These are phyloP conservation scores for Chalciporus chontae DNA, from an alignment of 768 basidiomycete species.

Conservation along the genomic window DNA sequence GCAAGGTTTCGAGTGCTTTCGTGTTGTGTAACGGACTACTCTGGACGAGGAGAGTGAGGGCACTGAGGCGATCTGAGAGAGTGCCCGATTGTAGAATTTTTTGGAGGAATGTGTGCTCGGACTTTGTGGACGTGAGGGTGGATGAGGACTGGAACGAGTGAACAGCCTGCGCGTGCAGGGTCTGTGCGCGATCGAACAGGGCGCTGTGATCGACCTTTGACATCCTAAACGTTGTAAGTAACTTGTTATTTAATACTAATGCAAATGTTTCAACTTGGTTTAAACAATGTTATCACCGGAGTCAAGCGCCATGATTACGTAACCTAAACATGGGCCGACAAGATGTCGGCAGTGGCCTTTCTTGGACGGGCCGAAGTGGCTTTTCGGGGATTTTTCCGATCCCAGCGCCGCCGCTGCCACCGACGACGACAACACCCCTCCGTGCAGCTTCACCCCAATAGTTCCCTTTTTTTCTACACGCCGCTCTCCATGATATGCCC, in stretches of 20 bases:
- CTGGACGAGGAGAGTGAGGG: conserved; percentile 85
- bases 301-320: not conserved
- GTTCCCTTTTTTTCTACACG: conserved; percentile 39
- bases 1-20: conserved; percentile 73
- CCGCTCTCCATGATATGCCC: conserved; percentile 80
- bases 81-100: conserved; percentile 88
- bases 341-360: not conserved
- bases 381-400: conserved; percentile 64
- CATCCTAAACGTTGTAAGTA: too few species aligned
- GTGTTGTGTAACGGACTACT: conserved; percentile 84
- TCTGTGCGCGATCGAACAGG: conserved; percentile 43
- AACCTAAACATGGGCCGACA: not conserved
- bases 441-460: conserved; percentile 26
- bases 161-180: conserved; percentile 44
- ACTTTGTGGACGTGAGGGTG: conserved; percentile 42
- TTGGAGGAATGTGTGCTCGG: conserved; percentile 78
- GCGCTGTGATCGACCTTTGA: not conserved
- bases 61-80: conserved; percentile 86
- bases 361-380: conserved; percentile 26
- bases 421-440: conserved; percentile 40
- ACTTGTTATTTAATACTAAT: too few species aligned
- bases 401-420: conserved; percentile 54
- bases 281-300: too few species aligned
- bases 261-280: too few species aligned
- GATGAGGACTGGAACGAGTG: conserved; percentile 49